Base-by-base conservation (phyloP, 768 basidiomycete genomes). In the Mrakia gelida region DNA sequence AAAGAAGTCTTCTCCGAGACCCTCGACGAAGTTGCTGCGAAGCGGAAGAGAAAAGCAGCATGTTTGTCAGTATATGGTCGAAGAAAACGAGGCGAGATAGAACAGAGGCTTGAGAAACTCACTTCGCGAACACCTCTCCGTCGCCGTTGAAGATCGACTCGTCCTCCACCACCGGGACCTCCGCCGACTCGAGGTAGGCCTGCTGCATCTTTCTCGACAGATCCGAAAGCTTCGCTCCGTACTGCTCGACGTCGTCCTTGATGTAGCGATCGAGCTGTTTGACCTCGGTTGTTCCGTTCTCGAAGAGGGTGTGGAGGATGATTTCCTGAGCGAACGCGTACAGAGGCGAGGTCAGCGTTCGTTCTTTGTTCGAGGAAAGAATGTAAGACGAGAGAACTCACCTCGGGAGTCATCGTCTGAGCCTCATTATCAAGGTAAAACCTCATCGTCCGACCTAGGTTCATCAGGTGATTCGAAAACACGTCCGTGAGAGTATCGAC, bases 1-100 rank as follows among this genome's bases (percentile, higher is more conserved):
- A 18, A 98, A 88, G 85, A 95, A 96, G 84, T 98, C 95, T 81
- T 95, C 94, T 45, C 94, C 95, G 23, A 95, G 88, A 23, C 90
- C 87, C 72, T 94, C 92, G 0, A 93, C 91, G 83, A 96, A 94
- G 81, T 92, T 91, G 73, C 91, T 92, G 81, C 2, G 77, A 23
- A 71, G 49, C 2, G 11, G 11, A 45, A 52, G 18, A 16, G 4
- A n/a, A 18, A 6, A 6, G 71, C 7, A 45, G 11, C 45, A 10
- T 10, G 45, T 3, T 15, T 13, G 45, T 45, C 45, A 45, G 45
- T 1, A 11, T 45, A 6, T 10, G 15, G 45, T 45, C 45, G n/a
- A 45, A 15, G 45, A 45, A 13, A 45, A 45, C 45, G 45, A 45
- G 45, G 15, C 45, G 45, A 45, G 5, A 28, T 16, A 18, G 15